phyloP scores from a whole-genome alignment of 129 eudicot genomes.

The Mikania micrantha region DNA sequence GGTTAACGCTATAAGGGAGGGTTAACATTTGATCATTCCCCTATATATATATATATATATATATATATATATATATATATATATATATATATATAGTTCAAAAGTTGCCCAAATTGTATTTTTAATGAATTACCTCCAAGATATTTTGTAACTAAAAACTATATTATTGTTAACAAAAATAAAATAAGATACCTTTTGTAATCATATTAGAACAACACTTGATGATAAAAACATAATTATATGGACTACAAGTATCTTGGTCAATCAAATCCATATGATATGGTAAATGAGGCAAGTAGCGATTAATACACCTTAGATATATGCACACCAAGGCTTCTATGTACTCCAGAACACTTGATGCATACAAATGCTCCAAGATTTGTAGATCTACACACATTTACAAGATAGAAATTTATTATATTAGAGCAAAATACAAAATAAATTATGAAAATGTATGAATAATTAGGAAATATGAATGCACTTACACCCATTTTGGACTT shows the following conservation, averaged over 20 bases:
- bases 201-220: neutral
- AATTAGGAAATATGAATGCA: constrained; percentile 12
- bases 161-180: neutral
- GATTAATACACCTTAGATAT: constrained; percentile 62
- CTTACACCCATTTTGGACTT: constrained; percentile 98
- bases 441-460: neutral
- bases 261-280: neutral
- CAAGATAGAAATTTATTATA: neutral
- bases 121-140: neutral
- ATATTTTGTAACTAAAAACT: neutral
- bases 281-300: constrained; percentile 2
- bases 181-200: neutral
- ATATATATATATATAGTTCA: too few species aligned
- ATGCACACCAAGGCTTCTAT: constrained; percentile 98
- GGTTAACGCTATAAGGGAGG: too few species aligned
- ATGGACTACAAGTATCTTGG: neutral
- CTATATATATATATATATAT: too few species aligned
- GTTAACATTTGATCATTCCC: too few species aligned
- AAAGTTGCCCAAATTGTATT: neutral
- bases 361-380: constrained; percentile 83
- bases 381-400: constrained; percentile 50
- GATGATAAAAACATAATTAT: neutral
- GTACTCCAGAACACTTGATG: constrained; percentile 95
- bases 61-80: too few species aligned
- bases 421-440: neutral